Evolutionary conservation across 2,329 filamentous ascomycete genomes (phyloP), one percentile per base, ranked within the genome.

Genomic region (Fusarium sp.): DNA sequence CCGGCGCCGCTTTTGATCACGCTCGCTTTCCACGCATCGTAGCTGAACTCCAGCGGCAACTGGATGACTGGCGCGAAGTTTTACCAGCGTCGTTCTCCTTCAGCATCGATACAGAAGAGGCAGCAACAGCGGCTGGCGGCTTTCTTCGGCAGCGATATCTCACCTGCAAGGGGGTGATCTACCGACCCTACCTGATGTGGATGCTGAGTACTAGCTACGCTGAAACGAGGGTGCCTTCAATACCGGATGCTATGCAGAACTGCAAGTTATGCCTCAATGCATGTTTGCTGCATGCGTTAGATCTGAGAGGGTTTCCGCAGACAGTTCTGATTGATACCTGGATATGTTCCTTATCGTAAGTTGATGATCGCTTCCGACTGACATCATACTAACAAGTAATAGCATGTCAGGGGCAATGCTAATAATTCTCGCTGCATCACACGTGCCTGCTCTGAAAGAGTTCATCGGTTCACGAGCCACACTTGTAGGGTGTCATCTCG

Each of bases 261-360:
- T 87, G 85, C 67, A 82, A 84, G 45, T 78, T 83, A 1, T 87
- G 86, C 44, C 77, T 88, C 0, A 84, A 87, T 59, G 85, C 86
- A 0, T 87, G 86, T 38, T 72, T 86, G 20, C 69, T 87, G 44
- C 87, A 88, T 58, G 86, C 87, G 1, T 76, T 86, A 45, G 87
- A 88, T 44, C 69, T 88, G 8, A 75, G 84, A 28, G 83, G 84
- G 0, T 87, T 86, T 62, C 80, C 84, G 0, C 87, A 89, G 54
- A 89, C 87, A 0, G 82, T 88, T 0, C 76, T 89, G 39, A 83
- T 88, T 4, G 87, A 89, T 71, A 87, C 86, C 0, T 89, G 87
- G 87, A 88, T 88, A 28, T 89, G 87, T 51, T 86, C 86, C 0
- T 73, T 89, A 0, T 88, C 86, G 86, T 88, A 79, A 76, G 85